Percentiles rank a stretch among this genome's conserved stretches.
These are phyloP conservation scores for Alternaria sp. DNA, from an alignment of 2,329 filamentous ascomycete species.

Conservation along the genomic window DNA sequence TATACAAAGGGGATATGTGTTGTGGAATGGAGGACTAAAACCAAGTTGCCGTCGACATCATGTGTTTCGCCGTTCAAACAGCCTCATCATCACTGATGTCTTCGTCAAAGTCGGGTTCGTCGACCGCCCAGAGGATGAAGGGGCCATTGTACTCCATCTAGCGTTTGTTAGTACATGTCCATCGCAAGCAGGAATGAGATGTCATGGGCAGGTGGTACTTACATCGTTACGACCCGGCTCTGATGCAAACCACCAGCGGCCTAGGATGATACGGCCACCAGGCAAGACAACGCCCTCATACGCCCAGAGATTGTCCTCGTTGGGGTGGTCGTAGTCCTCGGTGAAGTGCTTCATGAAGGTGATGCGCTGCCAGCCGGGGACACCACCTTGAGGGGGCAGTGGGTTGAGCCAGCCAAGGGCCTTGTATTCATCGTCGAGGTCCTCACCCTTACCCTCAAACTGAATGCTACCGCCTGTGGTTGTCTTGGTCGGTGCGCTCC, in stretches of 20 bases:
- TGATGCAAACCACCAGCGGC: conserved; percentile 55
- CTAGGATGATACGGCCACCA: conserved; percentile 55
- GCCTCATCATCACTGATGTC: conserved; percentile 1
- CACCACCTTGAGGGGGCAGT: conserved; percentile 54
- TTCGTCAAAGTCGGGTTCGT: conserved; percentile 16
- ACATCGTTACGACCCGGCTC: conserved; percentile 30
- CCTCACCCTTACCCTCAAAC: conserved; percentile 49
- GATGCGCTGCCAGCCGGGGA: conserved; percentile 62
- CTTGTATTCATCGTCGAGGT: conserved; percentile 43
- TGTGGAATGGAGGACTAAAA: not conserved
- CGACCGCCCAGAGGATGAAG: conserved; percentile 49
- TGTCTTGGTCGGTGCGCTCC: conserved; percentile 9
- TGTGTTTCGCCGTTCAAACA: not conserved
- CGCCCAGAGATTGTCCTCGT: conserved; percentile 53
- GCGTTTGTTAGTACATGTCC: conserved; percentile 11
- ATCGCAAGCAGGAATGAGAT: not conserved
- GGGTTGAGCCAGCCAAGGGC: conserved; percentile 58
- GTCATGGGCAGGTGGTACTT: conserved; percentile 8
- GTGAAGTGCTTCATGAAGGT: conserved; percentile 61
- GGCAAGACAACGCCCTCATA: conserved; percentile 59
- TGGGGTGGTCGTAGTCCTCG: conserved; percentile 34
- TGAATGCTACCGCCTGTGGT: conserved; percentile 31
- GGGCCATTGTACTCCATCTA: conserved; percentile 34
- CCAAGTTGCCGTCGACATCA: not conserved
- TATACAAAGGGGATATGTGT: not conserved